Percentiles rank a stretch among this genome's conserved stretches.
Evolutionary conservation across 1,139 yeast species (phyloP).

Genomic region (Suhomyces chickasaworum): DNA sequence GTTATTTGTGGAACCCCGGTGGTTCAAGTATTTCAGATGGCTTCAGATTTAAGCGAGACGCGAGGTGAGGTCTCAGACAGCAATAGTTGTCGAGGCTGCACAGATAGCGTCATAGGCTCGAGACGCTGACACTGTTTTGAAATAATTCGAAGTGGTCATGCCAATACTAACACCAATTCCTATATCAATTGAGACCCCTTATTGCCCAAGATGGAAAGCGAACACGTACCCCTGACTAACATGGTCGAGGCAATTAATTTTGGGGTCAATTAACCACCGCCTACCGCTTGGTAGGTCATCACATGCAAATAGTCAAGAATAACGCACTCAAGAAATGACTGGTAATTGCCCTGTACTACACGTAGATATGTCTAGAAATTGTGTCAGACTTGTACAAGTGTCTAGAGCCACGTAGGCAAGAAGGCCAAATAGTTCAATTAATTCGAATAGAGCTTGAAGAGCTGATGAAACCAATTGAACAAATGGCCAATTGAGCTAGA

Average conservation of each 20-base stretch:
- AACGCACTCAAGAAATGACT: neutral
- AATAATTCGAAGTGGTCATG: neutral
- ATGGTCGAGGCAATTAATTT: neutral
- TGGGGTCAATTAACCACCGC: neutral
- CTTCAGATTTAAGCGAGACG: slow-evolving; percentile 30
- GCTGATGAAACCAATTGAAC: too few species aligned
- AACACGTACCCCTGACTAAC: neutral
- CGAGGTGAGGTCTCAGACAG: neutral
- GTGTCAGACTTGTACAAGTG: too few species aligned
- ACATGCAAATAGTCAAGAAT: neutral
- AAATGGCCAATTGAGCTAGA: too few species aligned
- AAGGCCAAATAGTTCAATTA: too few species aligned
- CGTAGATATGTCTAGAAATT: neutral
- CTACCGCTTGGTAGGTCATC: neutral
- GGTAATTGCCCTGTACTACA: neutral
- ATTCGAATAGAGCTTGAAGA: too few species aligned
- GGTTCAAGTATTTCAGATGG: slow-evolving; percentile 77
- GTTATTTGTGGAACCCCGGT: slow-evolving; percentile 72
- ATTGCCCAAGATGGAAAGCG: neutral
- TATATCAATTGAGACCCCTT: neutral
- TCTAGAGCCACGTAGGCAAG: too few species aligned
- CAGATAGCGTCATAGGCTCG: neutral
- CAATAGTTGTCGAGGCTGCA: neutral
- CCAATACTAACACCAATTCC: neutral
- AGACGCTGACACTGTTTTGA: neutral